Evolutionary conservation across 192 early-diverging fungal genomes (phyloP).

Genomic region (Backusella parvicylindrica): DNA sequence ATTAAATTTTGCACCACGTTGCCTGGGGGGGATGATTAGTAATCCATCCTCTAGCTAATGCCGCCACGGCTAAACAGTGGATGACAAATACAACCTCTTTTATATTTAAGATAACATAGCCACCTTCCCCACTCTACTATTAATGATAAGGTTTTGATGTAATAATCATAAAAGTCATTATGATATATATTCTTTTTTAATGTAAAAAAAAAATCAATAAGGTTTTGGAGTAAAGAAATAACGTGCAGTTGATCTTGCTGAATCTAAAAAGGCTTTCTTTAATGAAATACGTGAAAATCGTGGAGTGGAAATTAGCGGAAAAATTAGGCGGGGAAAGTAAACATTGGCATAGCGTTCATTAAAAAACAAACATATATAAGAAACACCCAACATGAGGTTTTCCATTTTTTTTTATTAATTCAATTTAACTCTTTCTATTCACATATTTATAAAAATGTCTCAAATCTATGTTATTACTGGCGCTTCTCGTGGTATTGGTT

Average conservation of each 20-base stretch:
- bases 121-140: background rate
- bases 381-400: too few relatives aligned
- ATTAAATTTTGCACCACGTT: background rate
- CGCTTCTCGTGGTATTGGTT: conserved; percentile 31
- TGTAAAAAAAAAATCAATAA: too few relatives aligned
- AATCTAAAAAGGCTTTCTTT: too few relatives aligned
- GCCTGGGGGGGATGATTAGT: background rate
- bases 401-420: too few relatives aligned
- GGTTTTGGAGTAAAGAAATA: too few relatives aligned
- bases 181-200: too few relatives aligned
- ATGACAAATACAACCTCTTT: too few relatives aligned
- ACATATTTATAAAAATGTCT: background rate
- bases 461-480: conserved; percentile 26
- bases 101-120: too few relatives aligned
- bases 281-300: background rate
- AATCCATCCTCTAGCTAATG: background rate
- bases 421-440: background rate
- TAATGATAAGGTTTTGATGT: too few relatives aligned
- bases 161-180: too few relatives aligned
- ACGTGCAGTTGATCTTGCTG: background rate
- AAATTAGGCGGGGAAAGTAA: background rate
- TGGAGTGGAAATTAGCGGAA: background rate
- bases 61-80: background rate
- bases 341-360: background rate
- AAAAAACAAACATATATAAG: background rate